phyloP scores from a whole-genome alignment of 345 rosid genomes.

The Lepidium aucheri region DNA sequence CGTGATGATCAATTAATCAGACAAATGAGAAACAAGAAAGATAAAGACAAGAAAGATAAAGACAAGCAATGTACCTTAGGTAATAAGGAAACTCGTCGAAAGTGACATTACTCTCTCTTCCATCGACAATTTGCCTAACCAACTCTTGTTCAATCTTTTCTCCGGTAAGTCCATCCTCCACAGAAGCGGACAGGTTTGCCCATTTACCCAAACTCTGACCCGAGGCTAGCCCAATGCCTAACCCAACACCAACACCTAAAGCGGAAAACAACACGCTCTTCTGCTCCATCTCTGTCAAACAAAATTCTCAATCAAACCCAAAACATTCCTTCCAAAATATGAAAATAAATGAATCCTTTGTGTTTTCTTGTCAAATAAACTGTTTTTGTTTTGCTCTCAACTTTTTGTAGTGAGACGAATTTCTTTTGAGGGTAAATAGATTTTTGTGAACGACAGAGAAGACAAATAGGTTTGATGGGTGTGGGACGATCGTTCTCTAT shows the following conservation, averaged over 20 bases:
- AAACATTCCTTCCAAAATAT: slow-evolving; percentile 17
- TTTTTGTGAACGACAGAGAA: slow-evolving; percentile 21
- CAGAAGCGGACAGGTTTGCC: slow-evolving; percentile 33
- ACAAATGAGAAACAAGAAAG: no score
- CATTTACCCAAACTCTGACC: slow-evolving; percentile 60
- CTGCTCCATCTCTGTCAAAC: slow-evolving; percentile 25
- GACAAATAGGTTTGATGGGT: slow-evolving; percentile 10
- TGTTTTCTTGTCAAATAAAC: slow-evolving; percentile 7
- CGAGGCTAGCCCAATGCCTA: slow-evolving; percentile 85
- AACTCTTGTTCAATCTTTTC: slow-evolving; percentile 85
- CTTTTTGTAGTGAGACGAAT: slow-evolving; percentile 12
- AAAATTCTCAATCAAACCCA: not conserved
- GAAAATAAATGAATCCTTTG: not conserved
- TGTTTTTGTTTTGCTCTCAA: not conserved
- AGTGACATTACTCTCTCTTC: slow-evolving; percentile 53
- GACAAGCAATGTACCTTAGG: slow-evolving; percentile 41
- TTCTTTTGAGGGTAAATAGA: slow-evolving; percentile 11
- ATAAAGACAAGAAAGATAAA: not conserved
- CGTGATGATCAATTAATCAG: not conserved
- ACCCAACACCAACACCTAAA: slow-evolving; percentile 82
- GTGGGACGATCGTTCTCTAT: slow-evolving; percentile 18
- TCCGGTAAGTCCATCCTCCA: slow-evolving; percentile 30
- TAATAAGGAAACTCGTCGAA: slow-evolving; percentile 89
- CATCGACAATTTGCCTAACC: slow-evolving; percentile 63
- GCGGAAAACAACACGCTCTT: slow-evolving; percentile 50